phyloP scores from a whole-genome alignment of 805 yeast species.

The Wickerhamomyces canadensis region DNA sequence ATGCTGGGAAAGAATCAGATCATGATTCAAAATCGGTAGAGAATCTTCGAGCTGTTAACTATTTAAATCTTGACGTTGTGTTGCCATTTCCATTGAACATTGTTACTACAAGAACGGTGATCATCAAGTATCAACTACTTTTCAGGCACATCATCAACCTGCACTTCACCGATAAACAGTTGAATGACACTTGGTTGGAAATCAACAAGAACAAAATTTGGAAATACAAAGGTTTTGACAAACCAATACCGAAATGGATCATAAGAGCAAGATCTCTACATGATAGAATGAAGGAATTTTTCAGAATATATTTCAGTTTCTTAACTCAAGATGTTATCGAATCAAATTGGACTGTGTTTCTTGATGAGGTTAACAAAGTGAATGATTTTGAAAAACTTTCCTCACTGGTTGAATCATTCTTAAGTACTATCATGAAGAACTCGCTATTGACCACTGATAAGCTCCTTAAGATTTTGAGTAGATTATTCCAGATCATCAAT shows the following conservation, averaged over 20 bases:
- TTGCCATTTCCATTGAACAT: conserved; percentile 87
- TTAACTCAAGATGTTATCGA: conserved; percentile 57
- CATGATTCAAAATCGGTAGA: conserved; percentile 22
- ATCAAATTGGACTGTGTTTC: conserved; percentile 41
- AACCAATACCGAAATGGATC: conserved; percentile 46
- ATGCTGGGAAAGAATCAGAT: conserved; percentile 9
- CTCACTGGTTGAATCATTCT: conserved; percentile 44
- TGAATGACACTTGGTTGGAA: conserved; percentile 69
- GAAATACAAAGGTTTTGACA: conserved; percentile 44
- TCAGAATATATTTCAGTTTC: conserved; percentile 50
- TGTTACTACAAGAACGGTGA: conserved; percentile 60
- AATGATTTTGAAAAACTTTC: conserved; percentile 39
- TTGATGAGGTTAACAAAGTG: conserved; percentile 21
- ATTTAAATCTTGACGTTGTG: conserved; percentile 49
- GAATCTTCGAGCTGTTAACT: conserved; percentile 40
- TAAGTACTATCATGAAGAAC: conserved; percentile 60
- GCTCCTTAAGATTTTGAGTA: conserved; percentile 41
- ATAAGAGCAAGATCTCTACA: conserved; percentile 50
- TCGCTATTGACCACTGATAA: conserved; percentile 59
- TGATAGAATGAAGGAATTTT: conserved; percentile 42
- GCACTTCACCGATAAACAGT: conserved; percentile 53
- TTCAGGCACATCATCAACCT: conserved; percentile 65
- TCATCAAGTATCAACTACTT: conserved; percentile 73
- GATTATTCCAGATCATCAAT: conserved; percentile 40
- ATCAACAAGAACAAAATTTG: conserved; percentile 61